Evolutionary conservation across 148 eudicot genomes (phyloP), one percentile per base, ranked within the genome.

Genomic region (Pouteria glomerata): DNA sequence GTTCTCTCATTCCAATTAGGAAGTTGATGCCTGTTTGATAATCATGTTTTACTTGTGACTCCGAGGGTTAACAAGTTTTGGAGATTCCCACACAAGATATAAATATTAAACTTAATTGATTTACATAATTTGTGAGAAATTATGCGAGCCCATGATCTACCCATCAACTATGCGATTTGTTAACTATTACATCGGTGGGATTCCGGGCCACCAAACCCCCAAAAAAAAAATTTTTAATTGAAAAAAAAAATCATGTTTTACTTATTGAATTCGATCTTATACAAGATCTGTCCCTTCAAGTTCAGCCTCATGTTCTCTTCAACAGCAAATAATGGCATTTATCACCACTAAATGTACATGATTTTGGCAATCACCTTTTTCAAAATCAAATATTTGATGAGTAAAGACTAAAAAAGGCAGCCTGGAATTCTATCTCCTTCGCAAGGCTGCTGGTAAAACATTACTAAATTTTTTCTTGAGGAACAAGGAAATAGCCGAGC

Each of bases 401-500:
- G 42, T 42, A 27, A n/a, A 42, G 33, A 44, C 13, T 13, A 42
- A 51, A 64, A 18, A 2, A 51, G 37, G 53, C 35, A 57, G 7
- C 53, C 1, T 11, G 42, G 61, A 52, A 66, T 62, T 70, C 73
- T 74, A 78, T 75, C 75, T 78, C 70, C 73, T 82, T 44, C 57
- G 73, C 21, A 78, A 37, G 39, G 55, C 23, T 47, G 84, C 29
- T 41, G 80, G 80, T 16, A 75, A 66, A 30, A 44, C 26, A 12
- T 79, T 85, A 66, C 63, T 63, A 8, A 72, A 71, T 79, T 77
- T 90, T 70, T 85, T 85, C 80, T 75, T 85, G 65, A 83, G 80
- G 72, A 90, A 88, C 76, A 82, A 77, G 59, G 70, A 57, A 37
- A 90, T 63, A 31, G 83, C 90, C 27, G 92, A 79, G 35, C 97